Conservation (phyloP, 345 rosid species). For the Cochlearia excelsa region DNA sequence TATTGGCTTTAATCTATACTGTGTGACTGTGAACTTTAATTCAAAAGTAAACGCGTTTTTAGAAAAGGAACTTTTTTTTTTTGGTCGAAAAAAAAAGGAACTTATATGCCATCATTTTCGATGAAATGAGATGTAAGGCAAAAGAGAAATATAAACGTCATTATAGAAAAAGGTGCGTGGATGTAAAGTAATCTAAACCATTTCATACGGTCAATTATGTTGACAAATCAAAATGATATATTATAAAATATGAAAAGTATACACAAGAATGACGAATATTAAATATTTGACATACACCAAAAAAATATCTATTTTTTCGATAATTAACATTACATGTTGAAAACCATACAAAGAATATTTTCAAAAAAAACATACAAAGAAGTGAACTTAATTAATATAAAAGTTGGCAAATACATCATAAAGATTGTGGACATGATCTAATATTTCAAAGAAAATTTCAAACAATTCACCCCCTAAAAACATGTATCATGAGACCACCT, state of each 20-base stretch:
- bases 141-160: neutral
- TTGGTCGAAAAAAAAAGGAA: neutral
- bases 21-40: neutral
- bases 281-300: conserved; percentile 5
- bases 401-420: conserved; percentile 15
- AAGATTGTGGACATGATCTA: conserved; percentile 5
- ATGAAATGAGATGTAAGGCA: neutral
- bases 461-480: conserved; percentile 17
- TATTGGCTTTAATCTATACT: neutral
- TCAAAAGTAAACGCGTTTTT: neutral
- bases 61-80: neutral
- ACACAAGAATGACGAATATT: conserved; percentile 3
- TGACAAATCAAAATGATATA: neutral
- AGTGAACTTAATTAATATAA: conserved; percentile 14
- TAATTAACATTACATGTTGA: conserved; percentile 12
- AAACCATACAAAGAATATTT: neutral
- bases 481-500: conserved; percentile 31
- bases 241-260: neutral
- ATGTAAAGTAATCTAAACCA: neutral
- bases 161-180: conserved; percentile 3
- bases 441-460: conserved; percentile 7
- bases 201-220: conserved; percentile 6
- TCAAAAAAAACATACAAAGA: neutral
- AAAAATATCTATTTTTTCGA: neutral
- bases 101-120: neutral